phyloP scores from a whole-genome alignment of 2,329 filamentous ascomycete genomes.

The Aspergillus thermomutatus region DNA sequence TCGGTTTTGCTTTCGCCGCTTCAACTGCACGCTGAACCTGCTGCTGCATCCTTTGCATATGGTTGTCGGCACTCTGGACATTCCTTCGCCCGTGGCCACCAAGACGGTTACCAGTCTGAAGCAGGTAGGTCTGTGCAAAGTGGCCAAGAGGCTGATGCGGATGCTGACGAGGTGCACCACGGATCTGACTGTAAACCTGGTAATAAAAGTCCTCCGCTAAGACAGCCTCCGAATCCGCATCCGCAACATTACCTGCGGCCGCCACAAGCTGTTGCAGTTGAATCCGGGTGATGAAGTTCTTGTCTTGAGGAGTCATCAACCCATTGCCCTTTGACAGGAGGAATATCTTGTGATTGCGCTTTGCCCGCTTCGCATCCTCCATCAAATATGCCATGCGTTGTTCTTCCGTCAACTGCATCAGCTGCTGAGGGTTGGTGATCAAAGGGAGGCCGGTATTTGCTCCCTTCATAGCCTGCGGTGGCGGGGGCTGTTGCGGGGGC shows the following conservation, averaged over 20 bases:
- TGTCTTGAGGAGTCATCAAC: constrained; percentile 97
- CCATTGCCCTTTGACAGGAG: constrained; percentile 90
- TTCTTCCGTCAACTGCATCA: constrained; percentile 74
- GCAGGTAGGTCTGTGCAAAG: constrained; percentile 96
- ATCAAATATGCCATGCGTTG: constrained; percentile 80
- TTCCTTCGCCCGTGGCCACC: constrained; percentile 67
- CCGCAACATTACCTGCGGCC: constrained; percentile 81
- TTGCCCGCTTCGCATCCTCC: constrained; percentile 90
- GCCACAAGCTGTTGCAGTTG: constrained; percentile 94
- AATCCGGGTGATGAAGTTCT: constrained; percentile 98
- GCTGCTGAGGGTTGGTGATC: constrained; percentile 67
- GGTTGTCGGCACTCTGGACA: constrained; percentile 83
- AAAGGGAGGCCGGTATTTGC: constrained; percentile 46
- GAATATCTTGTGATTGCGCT: constrained; percentile 98
- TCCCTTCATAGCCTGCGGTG: constrained; percentile 31
- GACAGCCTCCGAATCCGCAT: constrained; percentile 73
- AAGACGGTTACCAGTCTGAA: constrained; percentile 85
- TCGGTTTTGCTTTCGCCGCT: constrained; percentile 93
- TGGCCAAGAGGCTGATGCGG: constrained; percentile 91
- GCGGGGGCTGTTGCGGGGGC: constrained; percentile 32
- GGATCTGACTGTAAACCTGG: constrained; percentile 93
- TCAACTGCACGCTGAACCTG: constrained; percentile 97
- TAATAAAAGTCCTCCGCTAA: constrained; percentile 97
- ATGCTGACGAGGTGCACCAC: constrained; percentile 82
- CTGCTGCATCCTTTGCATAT: constrained; percentile 98